A percentile compares a stretch with the other conserved stretches of the same genome.
These are phyloP conservation scores for Taxillus chinensis DNA, from an alignment of 164 flowering plant genomes.

Conservation along the genomic window DNA sequence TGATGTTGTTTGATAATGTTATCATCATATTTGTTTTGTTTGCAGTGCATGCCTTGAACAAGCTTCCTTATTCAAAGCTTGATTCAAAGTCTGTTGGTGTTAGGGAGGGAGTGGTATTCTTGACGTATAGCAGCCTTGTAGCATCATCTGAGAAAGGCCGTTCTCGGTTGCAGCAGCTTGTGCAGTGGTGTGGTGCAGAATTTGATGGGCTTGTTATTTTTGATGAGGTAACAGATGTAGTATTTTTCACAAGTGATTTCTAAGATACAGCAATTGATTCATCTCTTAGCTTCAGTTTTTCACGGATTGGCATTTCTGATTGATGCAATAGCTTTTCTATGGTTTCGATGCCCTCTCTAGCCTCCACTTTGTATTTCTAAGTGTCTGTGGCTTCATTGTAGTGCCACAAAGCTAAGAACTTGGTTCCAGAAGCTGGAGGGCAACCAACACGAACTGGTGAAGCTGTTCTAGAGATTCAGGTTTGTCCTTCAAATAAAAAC, in stretches of 20 bases:
- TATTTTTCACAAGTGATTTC: neutral
- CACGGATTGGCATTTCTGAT: neutral
- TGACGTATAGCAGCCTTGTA: conserved; percentile 93
- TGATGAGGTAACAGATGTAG: conserved; percentile 65
- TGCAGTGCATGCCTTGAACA: conserved; percentile 94
- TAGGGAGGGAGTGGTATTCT: conserved; percentile 81
- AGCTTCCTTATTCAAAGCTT: conserved; percentile 93
- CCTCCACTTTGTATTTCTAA: conserved; percentile 9
- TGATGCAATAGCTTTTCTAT: neutral
- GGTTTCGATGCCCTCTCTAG: conserved; percentile 7
- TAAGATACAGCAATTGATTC: neutral
- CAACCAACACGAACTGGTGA: conserved; percentile 96
- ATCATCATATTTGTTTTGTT: neutral
- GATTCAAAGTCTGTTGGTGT: conserved; percentile 87
- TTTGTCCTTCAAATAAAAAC: conserved; percentile 13
- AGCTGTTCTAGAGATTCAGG: conserved; percentile 97
- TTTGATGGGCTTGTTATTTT: conserved; percentile 84
- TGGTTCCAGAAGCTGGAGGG: conserved; percentile 92
- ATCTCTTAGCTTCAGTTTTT: neutral
- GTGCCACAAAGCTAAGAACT: conserved; percentile 99
- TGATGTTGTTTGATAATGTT: neutral
- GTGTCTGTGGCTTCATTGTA: conserved; percentile 25
- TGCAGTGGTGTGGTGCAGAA: conserved; percentile 84
- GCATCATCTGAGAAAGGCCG: conserved; percentile 97
- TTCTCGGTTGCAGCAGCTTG: conserved; percentile 87